Percentiles rank a stretch among this genome's conserved stretches.
Conservation (phyloP, 2,329 filamentous ascomycete genomes). For the Ophiocordyceps camponoti-leonardi region DNA sequence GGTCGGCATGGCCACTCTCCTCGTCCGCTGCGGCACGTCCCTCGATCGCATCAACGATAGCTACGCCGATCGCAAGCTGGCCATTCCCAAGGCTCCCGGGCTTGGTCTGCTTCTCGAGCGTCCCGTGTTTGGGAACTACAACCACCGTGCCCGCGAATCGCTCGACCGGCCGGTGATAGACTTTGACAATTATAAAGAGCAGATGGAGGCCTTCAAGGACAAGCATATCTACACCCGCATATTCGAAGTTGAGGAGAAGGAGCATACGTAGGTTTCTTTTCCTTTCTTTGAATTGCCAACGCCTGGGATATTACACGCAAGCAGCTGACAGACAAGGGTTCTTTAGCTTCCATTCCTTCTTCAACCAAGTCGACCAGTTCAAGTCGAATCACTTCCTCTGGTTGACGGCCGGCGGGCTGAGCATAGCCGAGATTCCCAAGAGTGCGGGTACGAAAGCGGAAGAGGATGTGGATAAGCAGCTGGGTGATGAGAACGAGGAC, state of each 20-base stretch:
- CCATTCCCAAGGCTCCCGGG: conserved; percentile 86
- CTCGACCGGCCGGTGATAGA: conserved; percentile 53
- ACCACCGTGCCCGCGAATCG: conserved; percentile 48
- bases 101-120: conserved; percentile 76
- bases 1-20: conserved; percentile 79
- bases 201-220: conserved; percentile 82
- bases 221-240: conserved; percentile 83
- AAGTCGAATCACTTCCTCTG: conserved; percentile 57
- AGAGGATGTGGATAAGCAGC: conserved; percentile 25
- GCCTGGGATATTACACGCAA: too few species aligned
- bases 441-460: conserved; percentile 19
- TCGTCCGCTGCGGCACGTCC: conserved; percentile 70
- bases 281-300: too few species aligned
- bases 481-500: conserved; percentile 35
- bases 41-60: conserved; percentile 54
- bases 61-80: conserved; percentile 56
- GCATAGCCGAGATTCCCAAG: conserved; percentile 31
- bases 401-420: conserved; percentile 51
- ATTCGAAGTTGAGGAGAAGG: conserved; percentile 74
- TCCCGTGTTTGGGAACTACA: conserved; percentile 84
- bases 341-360: conserved; percentile 55
- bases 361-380: conserved; percentile 65
- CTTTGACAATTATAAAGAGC: conserved; percentile 59
- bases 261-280: conserved; percentile 55
- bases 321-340: neutral